phyloP scores from a whole-genome alignment of 2,329 filamentous ascomycete genomes.

The Trichoderma sp. region DNA sequence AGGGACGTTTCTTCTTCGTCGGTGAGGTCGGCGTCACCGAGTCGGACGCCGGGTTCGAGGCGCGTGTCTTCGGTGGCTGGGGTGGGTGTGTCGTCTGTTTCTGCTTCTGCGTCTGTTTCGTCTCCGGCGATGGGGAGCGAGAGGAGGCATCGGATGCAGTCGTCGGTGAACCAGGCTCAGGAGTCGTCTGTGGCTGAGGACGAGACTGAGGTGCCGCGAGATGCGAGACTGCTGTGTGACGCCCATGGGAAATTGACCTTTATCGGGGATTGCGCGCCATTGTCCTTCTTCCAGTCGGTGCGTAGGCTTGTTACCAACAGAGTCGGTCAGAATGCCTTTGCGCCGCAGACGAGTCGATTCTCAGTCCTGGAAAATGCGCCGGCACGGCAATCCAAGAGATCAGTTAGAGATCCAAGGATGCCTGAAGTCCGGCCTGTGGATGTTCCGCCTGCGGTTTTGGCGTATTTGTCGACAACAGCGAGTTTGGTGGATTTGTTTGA shows the following conservation, averaged over 20 bases:
- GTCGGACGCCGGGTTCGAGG: slow-evolving; percentile 28
- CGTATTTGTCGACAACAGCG: slow-evolving; percentile 44
- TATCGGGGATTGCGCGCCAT: slow-evolving; percentile 57
- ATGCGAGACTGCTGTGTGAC: slow-evolving; percentile 54
- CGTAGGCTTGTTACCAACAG: slow-evolving; percentile 52
- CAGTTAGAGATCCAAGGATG: not conserved
- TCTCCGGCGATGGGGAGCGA: not conserved
- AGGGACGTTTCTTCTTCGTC: not conserved
- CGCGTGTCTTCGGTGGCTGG: slow-evolving; percentile 17
- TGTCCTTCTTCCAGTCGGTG: slow-evolving; percentile 58
- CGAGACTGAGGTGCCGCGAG: slow-evolving; percentile 56
- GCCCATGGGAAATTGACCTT: slow-evolving; percentile 57
- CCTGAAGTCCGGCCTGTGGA: slow-evolving; percentile 34
- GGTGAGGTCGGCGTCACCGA: slow-evolving; percentile 8
- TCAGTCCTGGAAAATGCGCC: slow-evolving; percentile 51
- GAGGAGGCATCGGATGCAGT: not conserved
- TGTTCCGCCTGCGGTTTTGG: slow-evolving; percentile 35
- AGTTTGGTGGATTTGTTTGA: slow-evolving; percentile 54
- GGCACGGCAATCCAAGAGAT: slow-evolving; percentile 23
- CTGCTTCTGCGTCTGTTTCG: not conserved
- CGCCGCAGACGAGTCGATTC: slow-evolving; percentile 51
- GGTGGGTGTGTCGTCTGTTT: slow-evolving; percentile 14
- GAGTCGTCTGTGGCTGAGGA: slow-evolving; percentile 41
- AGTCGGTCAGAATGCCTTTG: slow-evolving; percentile 52
- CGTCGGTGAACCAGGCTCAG: slow-evolving; percentile 10